Evolutionary conservation across 768 basidiomycete species (phyloP).

Genomic region (Lactarius vividus): DNA sequence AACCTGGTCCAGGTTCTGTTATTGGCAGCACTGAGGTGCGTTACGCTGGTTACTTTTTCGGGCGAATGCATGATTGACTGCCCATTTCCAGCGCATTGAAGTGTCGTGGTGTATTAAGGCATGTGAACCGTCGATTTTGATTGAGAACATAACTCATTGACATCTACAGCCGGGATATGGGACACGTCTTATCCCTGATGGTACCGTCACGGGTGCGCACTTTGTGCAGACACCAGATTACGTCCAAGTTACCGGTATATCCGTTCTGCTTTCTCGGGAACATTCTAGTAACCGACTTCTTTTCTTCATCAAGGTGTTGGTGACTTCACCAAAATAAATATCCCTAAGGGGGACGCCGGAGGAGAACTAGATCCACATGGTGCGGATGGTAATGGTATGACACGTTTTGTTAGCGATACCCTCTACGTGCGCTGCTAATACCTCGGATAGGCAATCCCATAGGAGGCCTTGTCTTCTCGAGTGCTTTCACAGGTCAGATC

Average conservation of each 20-base stretch:
- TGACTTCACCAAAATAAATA: slow-evolving; percentile 62
- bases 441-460: slow-evolving; percentile 48
- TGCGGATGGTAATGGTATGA: slow-evolving; percentile 50
- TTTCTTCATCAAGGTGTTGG: slow-evolving; percentile 47
- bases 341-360: slow-evolving; percentile 55
- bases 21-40: slow-evolving; percentile 63
- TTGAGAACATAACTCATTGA: neutral
- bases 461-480: slow-evolving; percentile 72
- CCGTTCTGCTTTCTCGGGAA: neutral
- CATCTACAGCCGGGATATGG: slow-evolving; percentile 51
- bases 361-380: slow-evolving; percentile 75
- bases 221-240: slow-evolving; percentile 74
- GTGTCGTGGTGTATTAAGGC: slow-evolving; percentile 56
- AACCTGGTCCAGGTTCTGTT: slow-evolving; percentile 47
- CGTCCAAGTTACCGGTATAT: slow-evolving; percentile 39
- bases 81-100: slow-evolving; percentile 42
- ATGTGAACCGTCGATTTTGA: slow-evolving; percentile 18
- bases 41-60: slow-evolving; percentile 6
- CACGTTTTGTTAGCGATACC: neutral
- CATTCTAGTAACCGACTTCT: neutral
- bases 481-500: slow-evolving; percentile 52
- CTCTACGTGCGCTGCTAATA: slow-evolving; percentile 1
- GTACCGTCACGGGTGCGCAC: slow-evolving; percentile 64
- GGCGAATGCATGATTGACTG: slow-evolving; percentile 37
- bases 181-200: slow-evolving; percentile 67